These are phyloP conservation scores for Pichia sporocuriosa DNA, from an alignment of 805 yeast species.

Conservation along the genomic window DNA sequence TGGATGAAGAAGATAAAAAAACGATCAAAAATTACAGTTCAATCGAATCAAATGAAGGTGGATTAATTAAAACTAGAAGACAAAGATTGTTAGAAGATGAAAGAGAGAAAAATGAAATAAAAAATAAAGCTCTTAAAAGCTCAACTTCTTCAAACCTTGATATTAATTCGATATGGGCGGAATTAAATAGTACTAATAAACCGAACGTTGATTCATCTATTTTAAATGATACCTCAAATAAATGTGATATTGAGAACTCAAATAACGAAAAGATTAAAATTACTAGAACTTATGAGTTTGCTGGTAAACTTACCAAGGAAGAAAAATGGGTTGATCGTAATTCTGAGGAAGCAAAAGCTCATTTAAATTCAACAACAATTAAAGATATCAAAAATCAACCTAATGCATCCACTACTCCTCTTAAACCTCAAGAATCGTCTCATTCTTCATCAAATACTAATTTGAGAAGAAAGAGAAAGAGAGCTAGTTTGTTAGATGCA, in stretches of 20 bases:
- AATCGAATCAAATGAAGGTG: slow-evolving; percentile 38
- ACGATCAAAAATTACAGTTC: slow-evolving; percentile 37
- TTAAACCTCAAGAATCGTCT: not conserved
- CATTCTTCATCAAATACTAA: not conserved
- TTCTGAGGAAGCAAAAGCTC: slow-evolving; percentile 86
- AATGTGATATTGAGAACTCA: not conserved
- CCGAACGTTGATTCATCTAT: not conserved
- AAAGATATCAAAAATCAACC: not conserved
- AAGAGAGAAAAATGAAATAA: slow-evolving; percentile 8
- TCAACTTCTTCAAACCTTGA: slow-evolving; percentile 28
- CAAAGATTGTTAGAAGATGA: slow-evolving; percentile 12
- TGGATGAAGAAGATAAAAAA: slow-evolving; percentile 19
- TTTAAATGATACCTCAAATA: no score
- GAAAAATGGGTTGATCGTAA: slow-evolving; percentile 67
- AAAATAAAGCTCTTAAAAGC: slow-evolving; percentile 18
- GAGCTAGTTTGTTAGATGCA: slow-evolving; percentile 71
- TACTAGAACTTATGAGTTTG: slow-evolving; percentile 75
- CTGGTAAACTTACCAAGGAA: slow-evolving; percentile 76
- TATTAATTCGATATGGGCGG: slow-evolving; percentile 49
- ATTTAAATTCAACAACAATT: slow-evolving; percentile 45
- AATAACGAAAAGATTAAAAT: slow-evolving; percentile 53
- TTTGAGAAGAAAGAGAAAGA: slow-evolving; percentile 43
- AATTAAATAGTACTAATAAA: slow-evolving; percentile 33
- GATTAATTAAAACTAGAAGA: slow-evolving; percentile 15
- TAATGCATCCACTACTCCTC: no score